Evolutionary conservation across 345 rosid species (phyloP).

Genomic region (Leavenworthia alabamica): DNA sequence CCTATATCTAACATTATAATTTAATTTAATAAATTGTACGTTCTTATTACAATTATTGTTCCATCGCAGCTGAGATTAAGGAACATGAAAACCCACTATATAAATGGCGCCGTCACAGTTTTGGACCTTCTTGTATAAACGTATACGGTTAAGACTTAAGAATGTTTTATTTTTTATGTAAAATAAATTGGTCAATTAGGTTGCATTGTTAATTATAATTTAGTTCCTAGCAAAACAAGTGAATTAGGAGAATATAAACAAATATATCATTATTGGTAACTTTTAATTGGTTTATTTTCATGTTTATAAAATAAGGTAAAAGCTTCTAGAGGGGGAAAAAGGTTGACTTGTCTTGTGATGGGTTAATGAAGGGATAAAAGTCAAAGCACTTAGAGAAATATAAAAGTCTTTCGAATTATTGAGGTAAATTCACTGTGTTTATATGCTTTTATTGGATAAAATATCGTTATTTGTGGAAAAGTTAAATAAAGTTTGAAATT

Average conservation of each 20-base stretch:
- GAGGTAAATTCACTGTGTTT: slow-evolving; percentile 24
- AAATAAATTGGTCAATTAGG: slow-evolving; percentile 17
- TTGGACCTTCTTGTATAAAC: slow-evolving; percentile 28
- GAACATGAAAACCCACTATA: slow-evolving; percentile 26
- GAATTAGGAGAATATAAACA: slow-evolving; percentile 4
- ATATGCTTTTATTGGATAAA: slow-evolving; percentile 22
- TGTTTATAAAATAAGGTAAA: not conserved
- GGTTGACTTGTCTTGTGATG: slow-evolving; percentile 36
- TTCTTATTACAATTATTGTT: slow-evolving; percentile 17
- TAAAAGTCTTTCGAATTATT: slow-evolving; percentile 30
- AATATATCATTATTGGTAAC: not conserved
- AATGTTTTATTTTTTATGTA: not conserved
- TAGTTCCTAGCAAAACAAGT: slow-evolving; percentile 20
- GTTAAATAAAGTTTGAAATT: slow-evolving; percentile 22
- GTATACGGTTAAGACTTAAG: not conserved
- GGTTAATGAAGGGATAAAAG: slow-evolving; percentile 16
- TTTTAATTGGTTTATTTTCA: not conserved
- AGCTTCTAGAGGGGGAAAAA: slow-evolving; percentile 26
- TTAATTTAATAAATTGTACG: not conserved
- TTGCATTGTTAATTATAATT: slow-evolving; percentile 11
- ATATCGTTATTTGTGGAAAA: slow-evolving; percentile 18
- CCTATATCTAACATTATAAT: slow-evolving; percentile 14
- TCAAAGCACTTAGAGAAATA: slow-evolving; percentile 34
- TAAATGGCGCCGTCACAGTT: slow-evolving; percentile 34
- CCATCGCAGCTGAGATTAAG: slow-evolving; percentile 34